Conservation (phyloP, 2,329 filamentous ascomycete genomes). For the Atkinsonella hypoxylon region DNA sequence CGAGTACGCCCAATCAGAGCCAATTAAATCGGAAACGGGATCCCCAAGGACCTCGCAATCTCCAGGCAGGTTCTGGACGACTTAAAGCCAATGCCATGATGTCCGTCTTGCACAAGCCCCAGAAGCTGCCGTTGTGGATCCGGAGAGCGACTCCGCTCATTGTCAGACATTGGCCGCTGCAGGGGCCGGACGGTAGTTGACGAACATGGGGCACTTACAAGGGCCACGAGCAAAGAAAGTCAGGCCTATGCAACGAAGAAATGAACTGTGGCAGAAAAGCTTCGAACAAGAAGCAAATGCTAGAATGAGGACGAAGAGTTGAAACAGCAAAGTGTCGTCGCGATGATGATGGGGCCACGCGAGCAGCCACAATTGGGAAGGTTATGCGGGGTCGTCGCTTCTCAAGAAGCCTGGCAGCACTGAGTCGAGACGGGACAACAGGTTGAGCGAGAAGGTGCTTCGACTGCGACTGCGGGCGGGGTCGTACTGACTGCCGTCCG, state of each 20-base stretch:
- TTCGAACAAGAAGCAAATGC: not conserved
- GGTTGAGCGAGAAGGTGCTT: not conserved
- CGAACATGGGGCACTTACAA: slow-evolving; percentile 4
- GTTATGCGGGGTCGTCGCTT: slow-evolving; percentile 1
- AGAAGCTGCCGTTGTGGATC: slow-evolving; percentile 5
- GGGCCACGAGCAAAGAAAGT: not conserved
- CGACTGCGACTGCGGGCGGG: slow-evolving; percentile 5
- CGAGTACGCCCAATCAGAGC: not conserved
- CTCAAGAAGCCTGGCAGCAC: not conserved
- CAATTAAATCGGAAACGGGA: not conserved
- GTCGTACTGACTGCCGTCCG: not conserved
- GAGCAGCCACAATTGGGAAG: slow-evolving; percentile 5
- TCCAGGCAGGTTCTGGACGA: not conserved
- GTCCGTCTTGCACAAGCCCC: not conserved
- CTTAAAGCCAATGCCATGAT: not conserved
- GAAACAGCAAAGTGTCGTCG: not conserved
- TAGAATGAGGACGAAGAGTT: not conserved
- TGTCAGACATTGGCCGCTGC: slow-evolving; percentile 8
- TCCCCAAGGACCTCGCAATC: not conserved
- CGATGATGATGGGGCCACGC: not conserved
- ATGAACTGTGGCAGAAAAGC: not conserved
- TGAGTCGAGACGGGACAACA: not conserved
- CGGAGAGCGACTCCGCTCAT: slow-evolving; percentile 8
- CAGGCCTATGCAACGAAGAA: not conserved
- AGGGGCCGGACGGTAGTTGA: not conserved